phyloP scores from a whole-genome alignment of 371 early-diverging fungal genomes.

The Lichtheimia hyalospora region DNA sequence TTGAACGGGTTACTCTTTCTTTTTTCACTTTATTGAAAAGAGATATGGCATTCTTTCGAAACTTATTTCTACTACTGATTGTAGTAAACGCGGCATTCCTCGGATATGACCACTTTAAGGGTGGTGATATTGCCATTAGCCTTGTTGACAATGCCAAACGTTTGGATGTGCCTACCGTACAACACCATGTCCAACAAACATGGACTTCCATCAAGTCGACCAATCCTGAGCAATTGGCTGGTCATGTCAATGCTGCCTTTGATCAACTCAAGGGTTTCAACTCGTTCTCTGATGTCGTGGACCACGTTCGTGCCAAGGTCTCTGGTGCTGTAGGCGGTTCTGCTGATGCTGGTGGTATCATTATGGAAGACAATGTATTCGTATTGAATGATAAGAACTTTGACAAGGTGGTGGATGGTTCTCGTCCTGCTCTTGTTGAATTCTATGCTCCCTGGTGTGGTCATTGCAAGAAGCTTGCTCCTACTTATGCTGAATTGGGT shows the following conservation, averaged over 20 bases:
- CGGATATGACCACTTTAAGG: constrained; percentile 43
- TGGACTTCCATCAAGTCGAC: constrained; percentile 28
- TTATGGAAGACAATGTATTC: constrained; percentile 35
- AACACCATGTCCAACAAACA: constrained; percentile 36
- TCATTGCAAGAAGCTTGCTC: constrained; percentile 91
- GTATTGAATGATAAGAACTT: constrained; percentile 85
- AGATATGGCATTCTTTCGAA: constrained; percentile 36
- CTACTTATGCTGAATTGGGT: constrained; percentile 81
- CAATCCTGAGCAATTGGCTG: constrained; percentile 54
- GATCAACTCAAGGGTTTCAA: constrained; percentile 57
- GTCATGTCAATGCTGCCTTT: constrained; percentile 51
- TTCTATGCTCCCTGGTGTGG: constrained; percentile 96
- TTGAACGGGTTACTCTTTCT: too few species aligned
- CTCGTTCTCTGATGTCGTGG: constrained; percentile 44
- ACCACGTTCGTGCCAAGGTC: constrained; percentile 35
- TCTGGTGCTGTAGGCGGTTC: constrained; percentile 19
- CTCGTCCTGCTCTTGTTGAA: constrained; percentile 90
- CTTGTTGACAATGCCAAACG: constrained; percentile 53
- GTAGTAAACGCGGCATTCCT: constrained; percentile 37
- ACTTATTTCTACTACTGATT: constrained; percentile 37
- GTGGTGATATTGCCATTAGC: constrained; percentile 56
- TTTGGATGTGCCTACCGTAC: constrained; percentile 46
- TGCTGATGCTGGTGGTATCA: constrained; percentile 6
- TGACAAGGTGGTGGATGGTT: constrained; percentile 74
- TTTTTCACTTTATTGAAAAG: neutral